A percentile compares a stretch with the other conserved stretches of the same genome.
These are phyloP conservation scores for Pseudozyma hubeiensis DNA, from an alignment of 1,284 basidiomycete genomes.

Conservation along the genomic window DNA sequence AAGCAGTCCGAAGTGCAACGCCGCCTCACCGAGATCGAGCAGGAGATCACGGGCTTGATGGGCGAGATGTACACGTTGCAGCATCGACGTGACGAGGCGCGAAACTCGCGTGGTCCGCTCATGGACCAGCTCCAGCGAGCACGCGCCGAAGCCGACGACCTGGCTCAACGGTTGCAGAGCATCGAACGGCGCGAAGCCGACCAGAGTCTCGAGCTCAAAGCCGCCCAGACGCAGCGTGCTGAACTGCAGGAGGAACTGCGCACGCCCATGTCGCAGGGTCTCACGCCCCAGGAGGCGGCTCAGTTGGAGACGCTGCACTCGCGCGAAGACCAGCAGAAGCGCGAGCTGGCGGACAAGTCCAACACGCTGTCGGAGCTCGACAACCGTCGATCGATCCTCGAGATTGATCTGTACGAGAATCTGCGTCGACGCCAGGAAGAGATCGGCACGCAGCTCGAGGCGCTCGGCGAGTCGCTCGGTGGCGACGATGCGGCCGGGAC, in stretches of 20 bases:
- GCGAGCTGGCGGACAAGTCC: conserved; percentile 77
- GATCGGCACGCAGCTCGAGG: conserved; percentile 80
- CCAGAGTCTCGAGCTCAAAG: conserved; percentile 77
- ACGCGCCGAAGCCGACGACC: conserved; percentile 78
- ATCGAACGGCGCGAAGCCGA: conserved; percentile 80
- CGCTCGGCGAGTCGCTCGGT: conserved; percentile 74
- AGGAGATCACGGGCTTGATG: conserved; percentile 82
- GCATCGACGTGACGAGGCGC: conserved; percentile 78
- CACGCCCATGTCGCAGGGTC: conserved; percentile 79
- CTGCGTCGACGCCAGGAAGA: conserved; percentile 83
- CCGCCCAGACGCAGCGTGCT: conserved; percentile 74
- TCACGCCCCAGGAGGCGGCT: conserved; percentile 80
- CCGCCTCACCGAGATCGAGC: conserved; percentile 80
- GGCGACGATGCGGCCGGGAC: conserved; percentile 77
- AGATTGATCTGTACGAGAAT: conserved; percentile 93
- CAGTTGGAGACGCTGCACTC: conserved; percentile 79
- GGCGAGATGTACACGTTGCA: conserved; percentile 81
- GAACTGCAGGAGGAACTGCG: conserved; percentile 80
- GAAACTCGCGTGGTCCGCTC: conserved; percentile 78
- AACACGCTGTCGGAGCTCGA: conserved; percentile 82
- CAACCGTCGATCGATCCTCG: conserved; percentile 81
- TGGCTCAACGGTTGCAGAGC: conserved; percentile 75
- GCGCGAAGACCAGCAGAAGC: conserved; percentile 81
- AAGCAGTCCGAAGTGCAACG: conserved; percentile 80
- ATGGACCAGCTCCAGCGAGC: conserved; percentile 76